phyloP scores from a whole-genome alignment of 352 stramenopile species.

The Hyaloperonospora arabidopsidis region DNA sequence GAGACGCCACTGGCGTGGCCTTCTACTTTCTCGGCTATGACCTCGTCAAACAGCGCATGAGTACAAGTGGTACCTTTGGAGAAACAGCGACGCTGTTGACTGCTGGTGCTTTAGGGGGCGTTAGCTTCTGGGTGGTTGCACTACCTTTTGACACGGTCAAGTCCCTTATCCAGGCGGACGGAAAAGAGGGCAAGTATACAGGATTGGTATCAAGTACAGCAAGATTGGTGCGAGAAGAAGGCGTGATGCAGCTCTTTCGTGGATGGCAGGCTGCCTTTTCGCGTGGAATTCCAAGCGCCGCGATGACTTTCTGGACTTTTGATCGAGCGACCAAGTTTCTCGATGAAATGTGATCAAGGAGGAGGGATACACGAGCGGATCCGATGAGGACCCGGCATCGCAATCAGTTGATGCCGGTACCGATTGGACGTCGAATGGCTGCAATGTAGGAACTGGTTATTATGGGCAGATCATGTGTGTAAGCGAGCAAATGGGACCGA shows the following conservation, averaged over 20 bases:
- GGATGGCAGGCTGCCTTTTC: constrained; percentile 79
- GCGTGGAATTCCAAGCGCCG: constrained; percentile 60
- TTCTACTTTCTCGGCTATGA: constrained; percentile 86
- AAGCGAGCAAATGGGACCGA: too few relatives aligned
- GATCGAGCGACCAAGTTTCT: constrained; percentile 55
- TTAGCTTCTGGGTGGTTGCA: constrained; percentile 80
- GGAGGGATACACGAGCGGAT: background rate
- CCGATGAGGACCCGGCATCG: too few relatives aligned
- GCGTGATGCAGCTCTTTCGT: constrained; percentile 57
- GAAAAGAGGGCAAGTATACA: constrained; percentile 32
- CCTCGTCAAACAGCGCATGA: constrained; percentile 43
- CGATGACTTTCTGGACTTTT: constrained; percentile 79
- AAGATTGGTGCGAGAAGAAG: constrained; percentile 45
- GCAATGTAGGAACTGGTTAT: too few relatives aligned
- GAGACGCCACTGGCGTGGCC: constrained; percentile 77
- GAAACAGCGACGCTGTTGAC: constrained; percentile 49
- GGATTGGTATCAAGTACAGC: constrained; percentile 34
- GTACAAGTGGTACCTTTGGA: constrained; percentile 17
- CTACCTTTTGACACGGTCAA: constrained; percentile 83
- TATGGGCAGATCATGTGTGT: too few relatives aligned
- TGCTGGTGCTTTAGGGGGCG: constrained; percentile 63
- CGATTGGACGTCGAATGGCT: too few relatives aligned
- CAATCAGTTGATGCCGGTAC: too few relatives aligned
- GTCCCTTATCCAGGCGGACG: constrained; percentile 73
- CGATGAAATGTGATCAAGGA: constrained; percentile 22